Conservation (phyloP, 345 rosid species). For the Citrus australasica region DNA sequence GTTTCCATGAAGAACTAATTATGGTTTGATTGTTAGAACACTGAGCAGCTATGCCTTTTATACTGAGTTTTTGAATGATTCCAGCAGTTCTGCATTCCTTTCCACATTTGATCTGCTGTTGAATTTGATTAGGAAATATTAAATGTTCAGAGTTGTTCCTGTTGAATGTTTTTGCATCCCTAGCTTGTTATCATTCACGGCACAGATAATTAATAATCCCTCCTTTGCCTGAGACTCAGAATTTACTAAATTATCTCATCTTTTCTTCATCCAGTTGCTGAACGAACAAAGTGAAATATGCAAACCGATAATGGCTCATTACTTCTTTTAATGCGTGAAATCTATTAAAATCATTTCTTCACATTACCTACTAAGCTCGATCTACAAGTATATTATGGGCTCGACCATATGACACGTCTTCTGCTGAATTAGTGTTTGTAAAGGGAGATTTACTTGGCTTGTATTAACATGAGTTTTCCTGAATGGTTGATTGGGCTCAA, state of each 20-base stretch:
- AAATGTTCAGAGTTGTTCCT: background rate
- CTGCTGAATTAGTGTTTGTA: no score
- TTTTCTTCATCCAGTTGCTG: background rate
- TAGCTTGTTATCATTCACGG: background rate
- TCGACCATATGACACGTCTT: no score
- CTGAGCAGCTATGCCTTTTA: background rate
- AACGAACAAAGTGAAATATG: background rate
- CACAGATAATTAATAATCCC: background rate
- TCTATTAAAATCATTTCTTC: no score
- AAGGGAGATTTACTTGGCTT: no score
- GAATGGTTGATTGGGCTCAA: no score
- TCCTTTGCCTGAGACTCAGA: no score
- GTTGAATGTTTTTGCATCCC: background rate
- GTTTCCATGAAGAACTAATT: background rate
- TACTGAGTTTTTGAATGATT: background rate
- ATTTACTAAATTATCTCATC: no score
- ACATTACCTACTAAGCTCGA: no score
- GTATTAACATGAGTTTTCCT: no score
- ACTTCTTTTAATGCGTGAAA: no score
- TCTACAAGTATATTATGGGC: background rate
- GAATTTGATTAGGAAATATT: background rate
- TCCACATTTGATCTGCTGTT: background rate
- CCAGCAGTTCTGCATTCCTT: background rate
- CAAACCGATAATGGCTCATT: background rate
- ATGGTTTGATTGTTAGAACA: background rate